phyloP scores from a whole-genome alignment of 257 asterid genomes.

The Jacaranda copaia region DNA sequence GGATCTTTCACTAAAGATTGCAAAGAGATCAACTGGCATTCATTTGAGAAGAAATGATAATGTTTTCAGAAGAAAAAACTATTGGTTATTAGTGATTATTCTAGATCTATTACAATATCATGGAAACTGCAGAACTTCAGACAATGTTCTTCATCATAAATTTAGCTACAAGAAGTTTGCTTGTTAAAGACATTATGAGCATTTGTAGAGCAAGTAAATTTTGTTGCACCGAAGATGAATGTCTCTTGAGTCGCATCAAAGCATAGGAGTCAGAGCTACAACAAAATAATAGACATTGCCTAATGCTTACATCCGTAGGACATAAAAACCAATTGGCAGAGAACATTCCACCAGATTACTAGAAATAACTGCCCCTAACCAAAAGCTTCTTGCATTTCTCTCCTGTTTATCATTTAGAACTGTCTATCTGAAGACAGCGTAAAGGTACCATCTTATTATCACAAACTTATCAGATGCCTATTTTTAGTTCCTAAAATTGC shows the following conservation, averaged over 20 bases:
- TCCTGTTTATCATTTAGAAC: not conserved
- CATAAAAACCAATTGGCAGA: not conserved
- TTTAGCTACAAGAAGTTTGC: not conserved
- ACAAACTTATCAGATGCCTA: not conserved
- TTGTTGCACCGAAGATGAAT: not conserved
- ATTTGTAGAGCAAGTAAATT: not conserved
- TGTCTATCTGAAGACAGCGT: not conserved
- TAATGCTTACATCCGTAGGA: not conserved
- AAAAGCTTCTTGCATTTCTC: not conserved
- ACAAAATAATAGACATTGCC: not conserved
- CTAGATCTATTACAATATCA: not conserved
- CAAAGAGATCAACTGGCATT: constrained; percentile 59
- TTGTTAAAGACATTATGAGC: not conserved
- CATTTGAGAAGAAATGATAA: constrained; percentile 52
- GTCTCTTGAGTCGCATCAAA: not conserved
- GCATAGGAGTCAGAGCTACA: not conserved
- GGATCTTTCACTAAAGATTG: constrained; percentile 63
- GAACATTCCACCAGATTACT: not conserved
- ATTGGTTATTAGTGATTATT: not conserved
- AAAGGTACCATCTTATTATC: not conserved
- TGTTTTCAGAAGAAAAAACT: constrained; percentile 30
- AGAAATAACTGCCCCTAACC: not conserved
- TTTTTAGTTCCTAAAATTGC: not conserved
- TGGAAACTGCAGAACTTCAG: not conserved
- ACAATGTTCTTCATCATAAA: not conserved